phyloP scores from a whole-genome alignment of 352 stramenopile genomes.

The Phytopythium kandeliae region DNA sequence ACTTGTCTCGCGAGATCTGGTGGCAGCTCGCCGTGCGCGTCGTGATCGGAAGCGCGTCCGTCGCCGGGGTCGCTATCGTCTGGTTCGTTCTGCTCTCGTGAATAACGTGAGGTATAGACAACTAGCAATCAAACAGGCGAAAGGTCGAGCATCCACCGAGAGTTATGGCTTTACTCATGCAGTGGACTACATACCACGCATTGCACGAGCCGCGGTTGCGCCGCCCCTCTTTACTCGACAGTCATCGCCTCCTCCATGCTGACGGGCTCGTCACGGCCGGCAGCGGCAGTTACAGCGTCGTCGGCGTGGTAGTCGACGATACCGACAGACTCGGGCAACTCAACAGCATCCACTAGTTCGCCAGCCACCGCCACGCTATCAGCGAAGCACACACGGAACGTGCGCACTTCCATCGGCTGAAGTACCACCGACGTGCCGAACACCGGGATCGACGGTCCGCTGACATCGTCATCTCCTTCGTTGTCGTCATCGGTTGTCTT shows the following conservation, averaged over 20 bases:
- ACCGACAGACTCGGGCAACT: background rate
- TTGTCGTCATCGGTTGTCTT: constrained; percentile 16
- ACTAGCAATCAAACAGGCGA: background rate
- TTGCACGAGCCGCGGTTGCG: background rate
- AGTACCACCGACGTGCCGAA: constrained; percentile 62
- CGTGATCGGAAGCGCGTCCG: constrained; percentile 1
- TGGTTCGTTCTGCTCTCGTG: constrained; percentile 4
- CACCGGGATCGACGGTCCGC: constrained; percentile 30
- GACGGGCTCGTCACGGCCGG: background rate
- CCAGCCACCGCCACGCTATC: constrained; percentile 4
- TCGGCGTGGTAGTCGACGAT: background rate
- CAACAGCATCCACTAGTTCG: constrained; percentile 3
- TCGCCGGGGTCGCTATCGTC: background rate
- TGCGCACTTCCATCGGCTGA: constrained; percentile 91
- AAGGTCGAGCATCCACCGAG: background rate
- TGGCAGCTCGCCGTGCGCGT: constrained; percentile 35
- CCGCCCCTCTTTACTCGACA: background rate
- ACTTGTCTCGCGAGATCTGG: constrained; percentile 30
- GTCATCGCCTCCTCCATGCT: background rate
- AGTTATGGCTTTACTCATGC: background rate
- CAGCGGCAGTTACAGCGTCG: background rate
- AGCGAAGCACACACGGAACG: constrained; percentile 79
- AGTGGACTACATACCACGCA: background rate
- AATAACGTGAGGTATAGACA: background rate
- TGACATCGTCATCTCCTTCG: constrained; percentile 15